These are phyloP conservation scores for Anastatica hierochuntica DNA, from an alignment of 345 rosid genomes.

Conservation along the genomic window DNA sequence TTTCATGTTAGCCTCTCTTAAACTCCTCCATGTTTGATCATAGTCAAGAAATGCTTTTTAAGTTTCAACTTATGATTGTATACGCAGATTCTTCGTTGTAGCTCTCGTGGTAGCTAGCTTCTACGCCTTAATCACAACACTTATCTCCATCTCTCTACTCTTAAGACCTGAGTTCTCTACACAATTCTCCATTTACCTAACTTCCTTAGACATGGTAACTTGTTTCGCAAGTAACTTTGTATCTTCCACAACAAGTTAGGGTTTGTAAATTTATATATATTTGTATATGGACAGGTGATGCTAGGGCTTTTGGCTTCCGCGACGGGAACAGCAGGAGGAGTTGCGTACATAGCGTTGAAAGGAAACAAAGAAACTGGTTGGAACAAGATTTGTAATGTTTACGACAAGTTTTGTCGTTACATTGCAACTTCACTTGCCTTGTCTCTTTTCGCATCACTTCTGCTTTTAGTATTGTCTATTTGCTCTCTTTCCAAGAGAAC, in stretches of 20 bases:
- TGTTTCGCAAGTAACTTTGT: slow-evolving; percentile 8
- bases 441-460: slow-evolving; percentile 42
- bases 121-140: slow-evolving; percentile 42
- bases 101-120: slow-evolving; percentile 55
- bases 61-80: neutral
- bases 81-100: slow-evolving; percentile 52
- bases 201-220: slow-evolving; percentile 46
- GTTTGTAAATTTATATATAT: no score
- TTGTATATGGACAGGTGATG: slow-evolving; percentile 37
- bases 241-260: no score
- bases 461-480: slow-evolving; percentile 46
- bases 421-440: slow-evolving; percentile 35
- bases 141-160: slow-evolving; percentile 39
- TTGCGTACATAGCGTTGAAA: slow-evolving; percentile 55
- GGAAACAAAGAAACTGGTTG: slow-evolving; percentile 49
- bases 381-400: slow-evolving; percentile 46
- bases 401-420: slow-evolving; percentile 56
- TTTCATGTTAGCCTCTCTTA: slow-evolving; percentile 41
- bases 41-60: neutral
- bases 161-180: slow-evolving; percentile 30
- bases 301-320: slow-evolving; percentile 72
- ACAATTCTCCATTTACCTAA: slow-evolving; percentile 30
- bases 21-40: neutral
- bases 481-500: slow-evolving; percentile 33
- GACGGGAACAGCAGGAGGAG: slow-evolving; percentile 63